Percentiles rank a stretch among this genome's conserved stretches.
Conservation (phyloP, 75 land plant species). For the Adiantum capillusveneris region DNA sequence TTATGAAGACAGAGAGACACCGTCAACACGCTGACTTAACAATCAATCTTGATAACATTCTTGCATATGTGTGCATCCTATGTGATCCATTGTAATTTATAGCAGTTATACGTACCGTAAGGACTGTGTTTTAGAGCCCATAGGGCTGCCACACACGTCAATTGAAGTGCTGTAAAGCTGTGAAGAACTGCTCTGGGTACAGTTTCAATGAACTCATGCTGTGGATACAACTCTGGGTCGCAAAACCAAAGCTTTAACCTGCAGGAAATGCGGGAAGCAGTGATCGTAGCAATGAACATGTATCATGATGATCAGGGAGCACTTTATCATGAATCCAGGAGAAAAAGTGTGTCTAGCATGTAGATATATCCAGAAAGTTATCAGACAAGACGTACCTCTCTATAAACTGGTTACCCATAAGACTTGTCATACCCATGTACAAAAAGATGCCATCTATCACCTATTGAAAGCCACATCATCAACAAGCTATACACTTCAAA, state of each 20-base stretch:
- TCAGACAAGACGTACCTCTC: conserved; percentile 10
- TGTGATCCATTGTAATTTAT: too few relatives aligned
- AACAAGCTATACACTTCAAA: too few relatives aligned
- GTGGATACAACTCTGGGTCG: conserved; percentile 16
- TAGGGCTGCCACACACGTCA: conserved; percentile 14
- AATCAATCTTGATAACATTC: too few relatives aligned
- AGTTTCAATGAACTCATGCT: conserved; percentile 18
- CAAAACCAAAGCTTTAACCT: conserved; percentile 25
- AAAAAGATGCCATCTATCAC: conserved; percentile 25
- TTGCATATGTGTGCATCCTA: too few relatives aligned
- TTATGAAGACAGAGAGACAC: too few relatives aligned
- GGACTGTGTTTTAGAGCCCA: conserved; percentile 22
- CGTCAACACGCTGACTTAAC: too few relatives aligned
- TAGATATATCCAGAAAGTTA: not conserved
- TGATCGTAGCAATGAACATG: too few relatives aligned
- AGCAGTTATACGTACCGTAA: conserved; percentile 14
- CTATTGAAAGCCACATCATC: too few relatives aligned
- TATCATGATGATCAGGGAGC: too few relatives aligned
- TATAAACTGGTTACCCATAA: conserved; percentile 22
- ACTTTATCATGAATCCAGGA: too few relatives aligned
- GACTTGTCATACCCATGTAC: conserved; percentile 21
- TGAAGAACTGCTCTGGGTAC: conserved; percentile 16
- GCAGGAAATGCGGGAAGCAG: not conserved
- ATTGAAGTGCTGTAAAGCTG: conserved; percentile 21
- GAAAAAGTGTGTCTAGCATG: not conserved